These are phyloP conservation scores for Inonotus hispidus DNA, from an alignment of 1,284 basidiomycete genomes.

Conservation along the genomic window DNA sequence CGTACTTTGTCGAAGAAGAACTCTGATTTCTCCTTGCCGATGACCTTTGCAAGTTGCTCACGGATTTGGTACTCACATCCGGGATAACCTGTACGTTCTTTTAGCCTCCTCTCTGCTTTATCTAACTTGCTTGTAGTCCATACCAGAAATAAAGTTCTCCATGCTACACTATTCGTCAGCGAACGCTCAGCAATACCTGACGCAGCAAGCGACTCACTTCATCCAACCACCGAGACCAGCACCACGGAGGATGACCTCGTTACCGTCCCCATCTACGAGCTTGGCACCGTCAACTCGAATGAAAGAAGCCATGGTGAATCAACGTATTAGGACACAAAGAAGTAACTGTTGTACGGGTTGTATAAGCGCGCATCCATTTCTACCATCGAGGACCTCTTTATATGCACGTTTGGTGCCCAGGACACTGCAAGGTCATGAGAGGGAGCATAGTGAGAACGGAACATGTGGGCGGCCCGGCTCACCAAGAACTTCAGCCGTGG, in stretches of 20 bases:
- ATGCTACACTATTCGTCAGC: constrained; percentile 18
- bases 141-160: constrained; percentile 30
- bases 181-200: background rate
- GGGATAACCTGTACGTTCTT: constrained; percentile 26
- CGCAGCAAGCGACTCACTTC: constrained; percentile 22
- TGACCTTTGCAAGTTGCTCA: constrained; percentile 31
- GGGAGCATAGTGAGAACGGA: background rate
- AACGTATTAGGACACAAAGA: too few relatives aligned
- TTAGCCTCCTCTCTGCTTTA: background rate
- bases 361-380: background rate
- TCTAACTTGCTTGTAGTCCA: background rate
- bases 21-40: constrained; percentile 39
- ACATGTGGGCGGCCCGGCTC: background rate
- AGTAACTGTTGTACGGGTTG: background rate
- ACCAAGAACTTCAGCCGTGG: background rate
- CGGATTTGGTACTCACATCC: constrained; percentile 37
- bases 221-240: constrained; percentile 33
- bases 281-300: constrained; percentile 23
- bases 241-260: constrained; percentile 29
- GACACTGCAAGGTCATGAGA: background rate
- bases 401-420: background rate
- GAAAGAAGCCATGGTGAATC: constrained; percentile 10
- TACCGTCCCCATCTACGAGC: constrained; percentile 29
- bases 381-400: background rate
- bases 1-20: constrained; percentile 40